Base-by-base conservation (phyloP, 2,329 filamentous ascomycete species). In the Verticillium isaacii region DNA sequence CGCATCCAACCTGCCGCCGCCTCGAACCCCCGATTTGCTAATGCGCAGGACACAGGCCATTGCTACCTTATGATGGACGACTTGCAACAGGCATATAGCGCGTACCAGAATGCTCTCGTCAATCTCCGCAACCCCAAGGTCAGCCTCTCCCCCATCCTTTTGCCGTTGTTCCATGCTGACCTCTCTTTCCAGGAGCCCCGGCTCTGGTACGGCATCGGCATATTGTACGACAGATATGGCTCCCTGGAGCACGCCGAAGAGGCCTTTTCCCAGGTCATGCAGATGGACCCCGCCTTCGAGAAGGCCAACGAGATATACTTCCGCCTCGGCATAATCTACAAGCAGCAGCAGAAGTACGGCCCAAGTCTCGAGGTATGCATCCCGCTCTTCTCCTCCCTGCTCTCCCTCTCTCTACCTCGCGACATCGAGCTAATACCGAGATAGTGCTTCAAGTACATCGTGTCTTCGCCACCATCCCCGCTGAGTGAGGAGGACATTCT, bases 301-400 rank as follows among this genome's bases (percentile, higher is more conserved):
- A 99, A 99, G 83, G 93, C 94, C 62, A 98, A 98, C 71, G 95
- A 99, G 75, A 98, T 99, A 60, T 99, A 98, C 76, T 99, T 99
- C 78, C 88, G 95, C 32, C 85, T 99, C 9, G 95, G 95, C n/a
- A 99, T 99, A 79, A 98, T 99, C 67, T 98, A 98, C 81, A 99
- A 99, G 75, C 94, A 98, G 71, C 95, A 98, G 73, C 89, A 93
- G 65, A 98, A 98, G 75, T 99, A 93, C 74, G 82, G 83, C 59
- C 90, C 96, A 72, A 97, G 93, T 81, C 82, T 98, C 56, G 95
- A 98, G 78, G 93, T 96, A 81, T 70, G 81, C 75, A 56, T 61
- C 63, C 32, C 68, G 29, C 29, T 29, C 58, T 57, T 58, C 19
- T 32, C 19, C 8, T 4, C 8, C n/a, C 7, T 12, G 19, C 11